These are phyloP conservation scores for Stromatinia cepivora DNA, from an alignment of 2,329 filamentous ascomycete species.

Conservation along the genomic window DNA sequence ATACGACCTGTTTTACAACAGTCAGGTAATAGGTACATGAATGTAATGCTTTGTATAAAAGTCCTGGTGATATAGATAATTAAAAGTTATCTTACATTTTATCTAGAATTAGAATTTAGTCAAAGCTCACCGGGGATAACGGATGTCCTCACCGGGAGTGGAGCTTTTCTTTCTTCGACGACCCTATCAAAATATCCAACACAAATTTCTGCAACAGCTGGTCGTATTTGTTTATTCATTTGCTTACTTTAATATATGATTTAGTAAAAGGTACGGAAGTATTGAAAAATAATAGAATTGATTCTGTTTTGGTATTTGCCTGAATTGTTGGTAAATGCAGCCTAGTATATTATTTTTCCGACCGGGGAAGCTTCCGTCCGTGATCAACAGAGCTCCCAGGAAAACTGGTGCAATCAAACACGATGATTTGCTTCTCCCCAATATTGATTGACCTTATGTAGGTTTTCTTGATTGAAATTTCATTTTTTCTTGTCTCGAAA, in stretches of 20 bases:
- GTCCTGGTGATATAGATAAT: too few relatives aligned
- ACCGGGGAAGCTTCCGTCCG: conserved; percentile 2
- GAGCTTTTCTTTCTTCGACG: background rate
- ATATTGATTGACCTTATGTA: background rate
- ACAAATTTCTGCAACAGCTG: background rate
- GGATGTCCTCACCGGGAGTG: background rate
- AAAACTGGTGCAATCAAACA: background rate
- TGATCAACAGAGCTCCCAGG: background rate
- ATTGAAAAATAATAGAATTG: background rate
- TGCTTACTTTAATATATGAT: background rate
- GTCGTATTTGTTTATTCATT: background rate
- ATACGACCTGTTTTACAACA: too few relatives aligned
- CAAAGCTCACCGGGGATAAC: conserved; percentile 6
- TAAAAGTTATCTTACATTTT: background rate
- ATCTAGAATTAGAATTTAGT: background rate
- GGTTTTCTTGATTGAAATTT: background rate
- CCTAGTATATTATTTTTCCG: background rate
- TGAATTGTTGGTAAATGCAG: background rate
- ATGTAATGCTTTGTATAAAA: too few relatives aligned
- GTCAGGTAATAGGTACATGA: too few relatives aligned
- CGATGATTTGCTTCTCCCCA: background rate
- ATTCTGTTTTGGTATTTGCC: background rate
- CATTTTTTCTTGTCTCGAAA: background rate
- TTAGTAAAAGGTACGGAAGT: background rate
- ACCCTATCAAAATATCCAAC: background rate